Evolutionary conservation across 2,329 filamentous ascomycete species (phyloP).

Genomic region (Rutstroemia sydowiana): DNA sequence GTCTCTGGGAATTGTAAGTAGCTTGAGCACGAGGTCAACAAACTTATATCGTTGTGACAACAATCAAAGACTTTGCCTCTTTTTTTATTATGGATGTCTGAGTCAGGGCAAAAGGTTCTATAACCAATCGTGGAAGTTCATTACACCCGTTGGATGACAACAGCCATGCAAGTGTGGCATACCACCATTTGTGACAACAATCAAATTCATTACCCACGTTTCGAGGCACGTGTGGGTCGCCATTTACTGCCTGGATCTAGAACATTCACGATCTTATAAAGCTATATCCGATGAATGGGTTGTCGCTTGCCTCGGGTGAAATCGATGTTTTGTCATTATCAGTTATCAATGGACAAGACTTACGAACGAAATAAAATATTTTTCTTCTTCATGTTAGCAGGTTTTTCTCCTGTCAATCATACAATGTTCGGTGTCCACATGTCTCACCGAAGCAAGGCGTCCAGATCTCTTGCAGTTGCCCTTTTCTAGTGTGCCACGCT

Average conservation of each 20-base stretch:
- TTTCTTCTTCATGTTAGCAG: background rate
- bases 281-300: background rate
- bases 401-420: background rate
- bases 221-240: background rate
- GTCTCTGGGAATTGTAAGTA: background rate
- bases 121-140: background rate
- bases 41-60: background rate
- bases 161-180: slow-evolving; percentile 9
- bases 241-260: background rate
- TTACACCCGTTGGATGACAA: background rate
- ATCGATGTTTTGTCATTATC: background rate
- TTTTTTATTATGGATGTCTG: background rate
- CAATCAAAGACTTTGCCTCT: background rate
- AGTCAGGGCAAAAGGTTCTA: background rate
- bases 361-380: background rate
- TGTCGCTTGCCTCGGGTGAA: slow-evolving; percentile 2
- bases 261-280: background rate
- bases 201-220: background rate
- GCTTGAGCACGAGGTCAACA: background rate
- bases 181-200: background rate
- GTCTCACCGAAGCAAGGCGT: slow-evolving; percentile 7
- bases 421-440: slow-evolving; percentile 4
- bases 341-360: no score
- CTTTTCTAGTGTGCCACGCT: slow-evolving; percentile 6
- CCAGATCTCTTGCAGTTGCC: slow-evolving; percentile 10